Conservation (phyloP, 2,329 filamentous ascomycete genomes). For the Colletotrichum plurivorum region DNA sequence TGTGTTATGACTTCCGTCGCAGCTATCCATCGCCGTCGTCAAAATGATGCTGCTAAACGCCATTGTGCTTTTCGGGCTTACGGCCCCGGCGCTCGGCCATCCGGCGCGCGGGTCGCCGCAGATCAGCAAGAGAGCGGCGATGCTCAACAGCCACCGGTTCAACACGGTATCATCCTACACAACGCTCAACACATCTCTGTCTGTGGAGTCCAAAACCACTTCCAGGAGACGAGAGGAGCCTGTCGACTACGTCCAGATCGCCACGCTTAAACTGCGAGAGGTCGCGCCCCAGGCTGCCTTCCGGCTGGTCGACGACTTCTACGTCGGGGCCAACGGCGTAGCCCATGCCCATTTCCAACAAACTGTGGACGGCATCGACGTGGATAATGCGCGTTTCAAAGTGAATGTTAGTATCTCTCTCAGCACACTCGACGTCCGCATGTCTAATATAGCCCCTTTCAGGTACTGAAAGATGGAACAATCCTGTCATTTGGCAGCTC, state of each 20-base stretch:
- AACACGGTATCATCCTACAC: neutral
- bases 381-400: slow-evolving; percentile 74
- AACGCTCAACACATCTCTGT: neutral
- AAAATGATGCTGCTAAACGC: neutral
- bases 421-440: neutral
- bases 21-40: neutral
- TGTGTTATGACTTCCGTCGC: too few species aligned
- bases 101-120: neutral
- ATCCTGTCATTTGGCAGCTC: neutral
- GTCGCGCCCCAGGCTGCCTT: slow-evolving; percentile 57
- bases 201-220: neutral
- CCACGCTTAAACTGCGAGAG: slow-evolving; percentile 59
- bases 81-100: neutral
- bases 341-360: slow-evolving; percentile 73
- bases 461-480: neutral
- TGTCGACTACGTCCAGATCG: slow-evolving; percentile 57
- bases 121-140: neutral
- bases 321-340: slow-evolving; percentile 68
- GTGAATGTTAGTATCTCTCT: slow-evolving; percentile 66
- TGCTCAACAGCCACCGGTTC: neutral
- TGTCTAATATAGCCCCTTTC: neutral
- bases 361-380: slow-evolving; percentile 69
- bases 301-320: slow-evolving; percentile 66
- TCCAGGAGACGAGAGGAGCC: neutral
- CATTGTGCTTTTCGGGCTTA: neutral